Base-by-base conservation (phyloP, 345 rosid species). In the Hypericum androsaemum region DNA sequence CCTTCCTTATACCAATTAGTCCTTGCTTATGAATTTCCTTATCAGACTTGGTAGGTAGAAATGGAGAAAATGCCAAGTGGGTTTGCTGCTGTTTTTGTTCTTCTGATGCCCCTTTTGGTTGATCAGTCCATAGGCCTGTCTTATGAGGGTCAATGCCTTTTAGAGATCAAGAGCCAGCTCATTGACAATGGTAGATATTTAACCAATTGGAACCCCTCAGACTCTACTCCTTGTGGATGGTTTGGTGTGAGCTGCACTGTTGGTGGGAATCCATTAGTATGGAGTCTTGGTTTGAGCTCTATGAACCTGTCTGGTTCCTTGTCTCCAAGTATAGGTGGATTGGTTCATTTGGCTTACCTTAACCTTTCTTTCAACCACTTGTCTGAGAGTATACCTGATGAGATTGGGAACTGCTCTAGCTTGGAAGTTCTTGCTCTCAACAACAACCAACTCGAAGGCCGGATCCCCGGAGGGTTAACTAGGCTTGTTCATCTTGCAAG, bases 181-280 rank as follows among this genome's bases (percentile, higher is more conserved):
- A 64, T 69, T 56, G 96, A 79, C 72, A 52, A 61, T 1, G 50
- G 57, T 61, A 60, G 73, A 32, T 52, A 60, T 68, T 56, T 89
- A 53, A 59, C 48, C 47, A 70, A 70, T 59, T 89, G 97, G 97
- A 67, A 82, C 45, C 66, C 77, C 17, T 66, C 59, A 67, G 87
- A 80, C 78, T 52, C 83, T 54, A 76, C 69, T 15, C 96, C 97
- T 50, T 89, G 97, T 74, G 62, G 70, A 51, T 89, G 97, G 97
- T 61, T 9, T 0, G 94, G 94, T 41, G 96, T 89, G 60, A 70
- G 59, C 10, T 89, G 97, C 69, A 67, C 71, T 46, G 39, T 62
- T 2, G 71, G 59, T 64, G 59, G 6, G 7, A 62, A 47, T 51
- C 78, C 80, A 37, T 74, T 69, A 16, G 96, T 89, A 57, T 47